These are phyloP conservation scores for Spinellus fusiger DNA, from an alignment of 192 early-diverging fungal species.

Conservation along the genomic window DNA sequence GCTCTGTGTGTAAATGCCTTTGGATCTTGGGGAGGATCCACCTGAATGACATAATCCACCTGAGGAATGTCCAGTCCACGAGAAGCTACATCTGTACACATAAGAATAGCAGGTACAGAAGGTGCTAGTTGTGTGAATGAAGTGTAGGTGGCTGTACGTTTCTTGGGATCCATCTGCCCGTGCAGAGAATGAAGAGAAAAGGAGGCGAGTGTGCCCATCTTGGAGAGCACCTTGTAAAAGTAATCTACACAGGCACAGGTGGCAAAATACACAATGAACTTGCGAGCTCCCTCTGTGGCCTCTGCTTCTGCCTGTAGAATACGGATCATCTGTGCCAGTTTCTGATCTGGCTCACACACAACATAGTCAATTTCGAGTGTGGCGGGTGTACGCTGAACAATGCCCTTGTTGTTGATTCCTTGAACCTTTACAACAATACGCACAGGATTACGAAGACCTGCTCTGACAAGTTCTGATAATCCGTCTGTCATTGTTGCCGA, in stretches of 20 bases:
- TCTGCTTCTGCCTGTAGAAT: slow-evolving; percentile 43
- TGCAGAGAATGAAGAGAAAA: slow-evolving; percentile 74
- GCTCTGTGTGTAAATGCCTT: slow-evolving; percentile 94
- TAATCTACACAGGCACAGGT: slow-evolving; percentile 97
- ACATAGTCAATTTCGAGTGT: slow-evolving; percentile 68
- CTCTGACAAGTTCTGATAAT: slow-evolving; percentile 70
- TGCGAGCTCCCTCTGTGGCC: slow-evolving; percentile 45
- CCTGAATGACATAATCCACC: slow-evolving; percentile 91
- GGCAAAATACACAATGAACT: slow-evolving; percentile 92
- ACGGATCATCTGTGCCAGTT: slow-evolving; percentile 68
- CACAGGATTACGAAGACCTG: slow-evolving; percentile 90
- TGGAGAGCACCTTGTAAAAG: slow-evolving; percentile 62
- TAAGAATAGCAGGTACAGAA: slow-evolving; percentile 64
- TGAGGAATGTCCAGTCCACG: slow-evolving; percentile 94
- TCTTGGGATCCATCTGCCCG: slow-evolving; percentile 89
- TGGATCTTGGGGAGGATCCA: slow-evolving; percentile 93
- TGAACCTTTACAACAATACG: slow-evolving; percentile 87
- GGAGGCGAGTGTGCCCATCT: slow-evolving; percentile 39
- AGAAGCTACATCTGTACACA: slow-evolving; percentile 95
- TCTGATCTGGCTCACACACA: slow-evolving; percentile 74
- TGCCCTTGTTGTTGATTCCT: slow-evolving; percentile 42
- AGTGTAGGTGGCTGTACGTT: slow-evolving; percentile 74
- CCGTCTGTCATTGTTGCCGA: slow-evolving; percentile 96
- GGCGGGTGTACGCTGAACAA: slow-evolving; percentile 51
- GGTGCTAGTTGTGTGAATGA: slow-evolving; percentile 61